Percentiles rank a stretch among this genome's conserved stretches.
Evolutionary conservation across 140 eudicot species (phyloP).

Genomic region (Oenanthe javanica): DNA sequence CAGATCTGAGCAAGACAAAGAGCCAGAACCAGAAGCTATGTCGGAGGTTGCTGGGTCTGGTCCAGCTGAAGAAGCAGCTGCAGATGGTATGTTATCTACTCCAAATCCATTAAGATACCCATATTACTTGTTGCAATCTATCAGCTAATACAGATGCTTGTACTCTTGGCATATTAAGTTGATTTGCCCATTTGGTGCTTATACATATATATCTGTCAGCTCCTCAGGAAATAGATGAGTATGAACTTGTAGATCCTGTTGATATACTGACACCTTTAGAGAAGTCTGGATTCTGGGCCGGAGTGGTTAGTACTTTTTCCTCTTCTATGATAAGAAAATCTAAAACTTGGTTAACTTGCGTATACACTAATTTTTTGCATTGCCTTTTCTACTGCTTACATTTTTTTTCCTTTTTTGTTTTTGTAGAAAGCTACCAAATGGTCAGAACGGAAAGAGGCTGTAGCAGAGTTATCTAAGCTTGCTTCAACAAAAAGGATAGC

Average conservation of each 20-base stretch:
- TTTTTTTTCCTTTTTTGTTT: neutral
- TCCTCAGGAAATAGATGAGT: slow-evolving; percentile 96
- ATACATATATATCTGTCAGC: slow-evolving; percentile 37
- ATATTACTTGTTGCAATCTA: neutral
- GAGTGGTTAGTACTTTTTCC: slow-evolving; percentile 65
- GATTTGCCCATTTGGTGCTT: neutral
- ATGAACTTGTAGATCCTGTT: slow-evolving; percentile 98
- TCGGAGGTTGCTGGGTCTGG: slow-evolving; percentile 68
- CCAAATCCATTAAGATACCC: slow-evolving; percentile 3
- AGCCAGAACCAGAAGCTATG: slow-evolving; percentile 87
- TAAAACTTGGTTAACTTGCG: neutral
- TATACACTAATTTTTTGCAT: neutral
- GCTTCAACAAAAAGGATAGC: slow-evolving; percentile 95
- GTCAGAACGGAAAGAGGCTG: slow-evolving; percentile 99
- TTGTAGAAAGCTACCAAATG: slow-evolving; percentile 94
- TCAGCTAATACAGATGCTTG: neutral
- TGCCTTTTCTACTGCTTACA: slow-evolving; percentile 7
- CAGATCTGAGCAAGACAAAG: slow-evolving; percentile 99
- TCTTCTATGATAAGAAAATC: neutral
- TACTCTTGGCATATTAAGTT: neutral
- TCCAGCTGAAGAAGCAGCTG: slow-evolving; percentile 73
- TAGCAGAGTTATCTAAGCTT: slow-evolving; percentile 88
- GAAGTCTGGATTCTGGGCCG: slow-evolving; percentile 97
- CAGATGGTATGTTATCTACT: slow-evolving; percentile 49
- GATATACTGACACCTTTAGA: slow-evolving; percentile 94